Percentiles rank a stretch among this genome's conserved stretches.
phyloP scores from a whole-genome alignment of 2,329 filamentous ascomycete species.

The Hypoxylon rubiginosum region DNA sequence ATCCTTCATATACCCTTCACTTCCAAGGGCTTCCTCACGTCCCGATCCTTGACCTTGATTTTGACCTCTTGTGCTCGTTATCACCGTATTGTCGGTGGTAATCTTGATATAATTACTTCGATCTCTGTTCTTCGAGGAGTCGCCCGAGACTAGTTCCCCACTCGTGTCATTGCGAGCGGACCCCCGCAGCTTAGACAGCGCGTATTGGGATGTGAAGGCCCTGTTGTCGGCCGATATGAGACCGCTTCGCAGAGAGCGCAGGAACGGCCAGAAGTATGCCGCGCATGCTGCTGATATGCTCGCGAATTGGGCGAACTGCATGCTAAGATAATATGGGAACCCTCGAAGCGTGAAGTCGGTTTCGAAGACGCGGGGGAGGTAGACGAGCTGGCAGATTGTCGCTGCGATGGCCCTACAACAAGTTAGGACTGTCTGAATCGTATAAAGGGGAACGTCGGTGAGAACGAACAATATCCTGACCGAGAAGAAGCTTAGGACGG shows the following conservation, averaged over 20 bases:
- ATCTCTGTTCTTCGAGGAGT: slow-evolving; percentile 32
- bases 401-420: slow-evolving; percentile 31
- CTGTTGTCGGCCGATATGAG: slow-evolving; percentile 39
- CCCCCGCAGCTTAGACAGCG: slow-evolving; percentile 30
- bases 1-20: slow-evolving; percentile 36
- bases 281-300: slow-evolving; percentile 36
- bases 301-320: slow-evolving; percentile 38
- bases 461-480: slow-evolving; percentile 37
- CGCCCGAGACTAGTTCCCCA: slow-evolving; percentile 23
- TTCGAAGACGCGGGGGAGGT: slow-evolving; percentile 36
- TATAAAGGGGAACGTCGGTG: not conserved
- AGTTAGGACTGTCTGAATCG: slow-evolving; percentile 10
- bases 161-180: slow-evolving; percentile 22
- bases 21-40: slow-evolving; percentile 16
- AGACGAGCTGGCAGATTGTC: slow-evolving; percentile 38
- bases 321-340: slow-evolving; percentile 38
- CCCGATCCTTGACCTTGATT: too few species aligned
- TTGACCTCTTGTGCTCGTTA: slow-evolving; percentile 16
- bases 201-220: slow-evolving; percentile 33
- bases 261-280: slow-evolving; percentile 41
- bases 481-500: slow-evolving; percentile 35
- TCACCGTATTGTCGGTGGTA: slow-evolving; percentile 38
- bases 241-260: slow-evolving; percentile 38
- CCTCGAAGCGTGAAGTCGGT: slow-evolving; percentile 31
- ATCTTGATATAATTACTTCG: slow-evolving; percentile 40